Evolutionary conservation across 2,329 filamentous ascomycete species (phyloP), one percentile per base, ranked within the genome.

Genomic region (Curvularia lunata): DNA sequence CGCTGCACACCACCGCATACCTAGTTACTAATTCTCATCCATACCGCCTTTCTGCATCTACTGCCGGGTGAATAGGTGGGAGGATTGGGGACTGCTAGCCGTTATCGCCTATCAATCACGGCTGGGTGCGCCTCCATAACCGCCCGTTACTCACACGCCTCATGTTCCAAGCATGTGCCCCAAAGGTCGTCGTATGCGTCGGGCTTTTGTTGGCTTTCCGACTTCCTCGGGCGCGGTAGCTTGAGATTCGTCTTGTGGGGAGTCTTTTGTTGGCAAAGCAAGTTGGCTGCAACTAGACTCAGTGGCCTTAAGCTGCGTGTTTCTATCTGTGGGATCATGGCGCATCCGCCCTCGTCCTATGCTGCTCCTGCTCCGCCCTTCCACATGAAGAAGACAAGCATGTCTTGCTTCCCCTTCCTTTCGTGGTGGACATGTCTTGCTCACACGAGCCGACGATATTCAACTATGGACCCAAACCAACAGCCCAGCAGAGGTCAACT

Each of bases 221-320:
- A 23, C 53, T 45, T 25, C 30, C 12, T 52, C 23, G 53, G 30
- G 18, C 47, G 32, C 48, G 27, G 18, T 50, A 46, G 41, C 13
- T 50, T 52, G 48, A 52, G 27, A 37, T 38, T 47, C 25, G 42
- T 48, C 48, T 27, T 56, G 50, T 47, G 52, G 25, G 43, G 41
- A 30, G 16, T 47, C 32, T 38, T 51, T 13, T 37, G 40, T 56
- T 42, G 43, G 28, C 28, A 32, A 30, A 51, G 41, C 42, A n/a
- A 40, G 41, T 48, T n/a, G 34, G 37, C 37, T 53, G 37, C 54
- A 41, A 40, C 42, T 23, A 41, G 28, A 41, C 34, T 38, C 50
- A 42, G 49, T 25, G 42, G 54, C 54, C 50, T 34, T 43, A 56
- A 45, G 54, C 54, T 42, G 38, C 50, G 30, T 41, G 49, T 51